Conservation (phyloP, 257 asterid species). For the Lantana camara region DNA sequence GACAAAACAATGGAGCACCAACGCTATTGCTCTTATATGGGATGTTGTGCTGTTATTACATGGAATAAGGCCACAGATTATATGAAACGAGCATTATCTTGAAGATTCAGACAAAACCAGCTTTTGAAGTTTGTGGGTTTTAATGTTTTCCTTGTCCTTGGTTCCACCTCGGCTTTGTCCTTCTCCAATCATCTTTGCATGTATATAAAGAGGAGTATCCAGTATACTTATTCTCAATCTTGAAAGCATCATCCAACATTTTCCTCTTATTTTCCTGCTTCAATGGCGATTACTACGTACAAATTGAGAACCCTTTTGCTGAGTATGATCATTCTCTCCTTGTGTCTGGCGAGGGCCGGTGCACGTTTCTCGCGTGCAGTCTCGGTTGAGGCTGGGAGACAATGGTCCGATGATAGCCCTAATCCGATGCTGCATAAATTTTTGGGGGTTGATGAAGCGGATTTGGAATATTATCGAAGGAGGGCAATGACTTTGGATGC, state of each 20-base stretch:
- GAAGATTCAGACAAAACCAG: not conserved
- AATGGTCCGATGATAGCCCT: not conserved
- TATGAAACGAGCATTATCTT: not conserved
- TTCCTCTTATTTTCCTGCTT: not conserved
- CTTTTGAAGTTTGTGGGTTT: not conserved
- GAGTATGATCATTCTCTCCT: slow-evolving; percentile 2
- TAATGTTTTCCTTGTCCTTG: not conserved
- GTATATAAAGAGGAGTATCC: not conserved
- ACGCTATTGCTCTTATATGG: slow-evolving; percentile 2
- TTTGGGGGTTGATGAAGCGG: slow-evolving; percentile 42
- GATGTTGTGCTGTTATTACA: not conserved
- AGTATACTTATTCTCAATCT: too few species aligned
- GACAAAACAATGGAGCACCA: slow-evolving; percentile 9
- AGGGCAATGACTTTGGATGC: slow-evolving; percentile 30
- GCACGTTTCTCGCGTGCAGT: not conserved
- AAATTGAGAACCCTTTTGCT: slow-evolving; percentile 19
- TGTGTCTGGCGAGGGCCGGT: not conserved
- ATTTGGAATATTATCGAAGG: slow-evolving; percentile 41
- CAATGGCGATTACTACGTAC: not conserved
- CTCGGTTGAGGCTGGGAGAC: too few species aligned
- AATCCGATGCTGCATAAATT: slow-evolving; percentile 22
- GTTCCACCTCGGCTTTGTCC: not conserved
- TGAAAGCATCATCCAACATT: too few species aligned
- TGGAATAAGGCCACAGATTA: not conserved
- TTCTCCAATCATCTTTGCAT: not conserved